Conservation (phyloP, 176 grass and related monocot species). For the Elaeis guineensis region DNA sequence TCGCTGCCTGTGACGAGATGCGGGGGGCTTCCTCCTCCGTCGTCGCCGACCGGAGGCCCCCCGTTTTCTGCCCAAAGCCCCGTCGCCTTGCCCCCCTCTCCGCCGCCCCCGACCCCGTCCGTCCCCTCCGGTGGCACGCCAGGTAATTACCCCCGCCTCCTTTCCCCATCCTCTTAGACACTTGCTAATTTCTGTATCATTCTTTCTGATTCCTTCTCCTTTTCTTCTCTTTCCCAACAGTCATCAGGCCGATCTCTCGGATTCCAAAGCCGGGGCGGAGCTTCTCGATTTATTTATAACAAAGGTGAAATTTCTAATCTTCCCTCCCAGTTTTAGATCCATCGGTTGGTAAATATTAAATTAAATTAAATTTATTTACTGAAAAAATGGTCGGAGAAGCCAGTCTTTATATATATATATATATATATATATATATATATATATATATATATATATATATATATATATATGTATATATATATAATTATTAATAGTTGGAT, state of each 20-base stretch:
- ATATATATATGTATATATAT: too few relatives aligned
- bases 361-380: too few relatives aligned
- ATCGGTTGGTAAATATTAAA: too few relatives aligned
- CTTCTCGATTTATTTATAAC: constrained; percentile 4
- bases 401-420: too few relatives aligned
- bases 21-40: too few relatives aligned
- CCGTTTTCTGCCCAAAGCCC: constrained; percentile 24
- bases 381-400: too few relatives aligned
- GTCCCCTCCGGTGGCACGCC: constrained; percentile 5
- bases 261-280: constrained; percentile 1
- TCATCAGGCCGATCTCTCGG: constrained; percentile 7
- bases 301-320: constrained; percentile 8
- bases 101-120: neutral
- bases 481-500: too few relatives aligned
- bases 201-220: too few relatives aligned
- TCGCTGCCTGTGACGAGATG: constrained; percentile 11
- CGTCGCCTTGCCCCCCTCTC: constrained; percentile 9
- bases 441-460: too few relatives aligned
- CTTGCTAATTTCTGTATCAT: too few relatives aligned
- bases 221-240: neutral
- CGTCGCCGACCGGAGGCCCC: neutral
- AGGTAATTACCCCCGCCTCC: neutral
- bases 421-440: too few relatives aligned
- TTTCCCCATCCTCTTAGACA: neutral
- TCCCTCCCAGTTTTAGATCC: neutral